phyloP scores from a whole-genome alignment of 345 rosid genomes.

The Gossypium rotundifolium region DNA sequence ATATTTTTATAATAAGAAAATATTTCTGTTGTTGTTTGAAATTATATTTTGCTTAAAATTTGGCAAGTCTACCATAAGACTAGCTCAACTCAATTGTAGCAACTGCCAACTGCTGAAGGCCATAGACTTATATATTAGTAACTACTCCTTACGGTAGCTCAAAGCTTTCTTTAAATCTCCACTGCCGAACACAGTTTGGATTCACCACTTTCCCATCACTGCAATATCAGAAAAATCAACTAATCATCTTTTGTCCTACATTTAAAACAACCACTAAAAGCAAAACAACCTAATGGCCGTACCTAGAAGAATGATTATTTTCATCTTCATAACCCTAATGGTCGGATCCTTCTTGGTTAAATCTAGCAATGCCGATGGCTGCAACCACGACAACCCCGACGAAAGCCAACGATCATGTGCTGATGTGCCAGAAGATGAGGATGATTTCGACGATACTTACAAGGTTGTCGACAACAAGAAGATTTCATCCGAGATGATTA shows the following conservation, averaged over 20 bases:
- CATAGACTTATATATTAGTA: neutral
- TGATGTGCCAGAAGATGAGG: neutral
- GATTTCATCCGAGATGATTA: neutral
- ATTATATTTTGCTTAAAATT: neutral
- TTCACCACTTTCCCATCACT: no score
- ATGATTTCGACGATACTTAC: slow-evolving; percentile 11
- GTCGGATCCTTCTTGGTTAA: neutral
- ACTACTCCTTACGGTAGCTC: neutral
- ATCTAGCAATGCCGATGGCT: neutral
- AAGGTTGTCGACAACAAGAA: slow-evolving; percentile 1
- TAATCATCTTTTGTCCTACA: no score
- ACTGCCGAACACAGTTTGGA: no score
- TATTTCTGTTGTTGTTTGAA: no score
- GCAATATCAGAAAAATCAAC: no score
- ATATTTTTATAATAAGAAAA: no score
- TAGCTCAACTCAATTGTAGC: neutral
- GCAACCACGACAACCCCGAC: neutral
- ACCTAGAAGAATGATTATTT: neutral
- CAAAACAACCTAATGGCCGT: neutral
- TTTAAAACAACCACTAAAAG: no score
- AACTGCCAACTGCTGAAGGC: neutral
- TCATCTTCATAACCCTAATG: neutral
- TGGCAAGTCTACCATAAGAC: neutral
- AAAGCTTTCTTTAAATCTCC: neutral
- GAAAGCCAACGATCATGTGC: neutral